Evolutionary conservation across 148 eudicot genomes (phyloP), one percentile per base, ranked within the genome.

Genomic region (Silene latifolia): DNA sequence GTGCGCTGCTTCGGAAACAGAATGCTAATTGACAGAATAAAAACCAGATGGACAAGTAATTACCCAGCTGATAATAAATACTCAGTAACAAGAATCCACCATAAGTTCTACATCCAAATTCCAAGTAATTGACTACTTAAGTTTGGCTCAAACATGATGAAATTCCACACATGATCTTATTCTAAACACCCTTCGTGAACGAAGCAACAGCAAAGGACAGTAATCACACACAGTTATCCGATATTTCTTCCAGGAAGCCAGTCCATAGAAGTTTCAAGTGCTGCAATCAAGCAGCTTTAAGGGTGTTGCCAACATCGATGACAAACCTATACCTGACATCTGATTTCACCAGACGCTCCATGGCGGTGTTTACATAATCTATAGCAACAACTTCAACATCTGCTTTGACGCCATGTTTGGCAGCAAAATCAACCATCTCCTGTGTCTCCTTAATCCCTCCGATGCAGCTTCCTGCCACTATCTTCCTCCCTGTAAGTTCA

Each of bases 401-500:
- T 29, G 75, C 63, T 72, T 32, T 35, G 1, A 72, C 32, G 3
- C 65, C 75, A 19, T 72, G 75, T 32, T 72, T 72, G 25, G 75
- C 65, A 14, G 75, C 21, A 20, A 72, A 72, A 59, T 82, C 76
- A 23, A 82, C 70, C 85, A 82, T 82, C 64, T 82, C 85, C 60
- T 82, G 85, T 15, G 73, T 70, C 73, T 70, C 73, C 73, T 70
- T 70, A 39, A 70, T 70, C 20, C 73, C 73, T 70, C 73, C 73
- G 5, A 70, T 70, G 44, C 60, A 51, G 17, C 73, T 70, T 14
- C 73, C 73, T 24, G 73, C 73, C 42, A 70, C 73, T 53, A 51
- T 70, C 59, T 70, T 70, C 73, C 73, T 70, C 39, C 73, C 73
- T 70, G 61, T 10, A 48, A 48, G 54, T 48, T 35, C 54, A 48